Evolutionary conservation across 139 green algal species (phyloP), one percentile per base, ranked within the genome.

Genomic region (Chlorella sp.): DNA sequence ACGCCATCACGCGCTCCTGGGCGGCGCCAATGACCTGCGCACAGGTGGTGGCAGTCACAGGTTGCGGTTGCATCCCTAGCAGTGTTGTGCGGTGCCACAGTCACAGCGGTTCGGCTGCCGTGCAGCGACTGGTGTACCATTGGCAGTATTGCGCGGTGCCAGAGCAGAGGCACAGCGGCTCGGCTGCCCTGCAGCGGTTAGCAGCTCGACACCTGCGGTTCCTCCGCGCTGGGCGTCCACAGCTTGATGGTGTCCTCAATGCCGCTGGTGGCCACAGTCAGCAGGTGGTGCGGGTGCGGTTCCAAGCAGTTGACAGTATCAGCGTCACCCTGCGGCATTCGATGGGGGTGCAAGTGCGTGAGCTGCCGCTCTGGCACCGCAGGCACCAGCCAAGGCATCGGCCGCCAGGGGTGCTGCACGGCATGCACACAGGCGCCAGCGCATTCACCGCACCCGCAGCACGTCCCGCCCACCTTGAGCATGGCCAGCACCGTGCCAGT

Each of bases 231-330:
- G 28, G 81, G 82, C 16, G 76, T 67, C 89, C 89, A 92, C 38
- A 92, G 80, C 81, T 92, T 92, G 51, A 90, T 68, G 70, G 68
- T 79, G 44, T 89, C 67, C 38, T 92, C 89, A 34, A 92, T 92
- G 72, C 87, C 84, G 19, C 73, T 87, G 22, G 91, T 92, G 8
- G 89, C 89, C 11, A 94, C 36, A 19, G 74, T 87, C 7, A 88
- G 69, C 36, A 89, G 87, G 77, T 89, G 70, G 79, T 76, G 36
- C 2, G 91, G 91, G 85, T 94, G 91, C 26, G 84, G 87, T 80
- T 92, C 91, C 73, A 94, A 56, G 83, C 89, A 92, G 81, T 94
- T 94, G 73, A 94, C 87, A 3, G 54, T 56, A 80, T 94, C 91
- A 2, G 78, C 85, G 30, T 85, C 76, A 48, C 70, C 85, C 69